Percentiles rank a stretch among this genome's conserved stretches.
Conservation (phyloP, 2,329 filamentous ascomycete genomes). For the Cercospora sesami region DNA sequence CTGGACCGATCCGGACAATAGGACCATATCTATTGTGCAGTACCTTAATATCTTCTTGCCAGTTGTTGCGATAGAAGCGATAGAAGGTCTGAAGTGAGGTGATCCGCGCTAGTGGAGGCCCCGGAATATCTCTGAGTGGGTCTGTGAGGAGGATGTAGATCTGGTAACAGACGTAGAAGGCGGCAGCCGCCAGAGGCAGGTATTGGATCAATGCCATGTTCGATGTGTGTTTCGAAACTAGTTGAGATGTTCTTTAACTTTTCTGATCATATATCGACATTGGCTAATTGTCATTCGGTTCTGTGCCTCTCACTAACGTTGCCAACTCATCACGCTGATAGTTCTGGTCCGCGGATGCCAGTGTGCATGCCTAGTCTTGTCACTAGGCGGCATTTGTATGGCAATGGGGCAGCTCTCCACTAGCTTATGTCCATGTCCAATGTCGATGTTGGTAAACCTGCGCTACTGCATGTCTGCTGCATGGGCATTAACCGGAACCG, state of each 20-base stretch:
- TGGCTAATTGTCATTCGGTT: not conserved
- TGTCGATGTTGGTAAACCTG: not conserved
- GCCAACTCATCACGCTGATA: conserved; percentile 12
- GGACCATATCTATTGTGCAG: conserved; percentile 67
- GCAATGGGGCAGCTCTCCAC: not conserved
- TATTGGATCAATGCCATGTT: conserved; percentile 7
- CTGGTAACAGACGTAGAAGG: conserved; percentile 6
- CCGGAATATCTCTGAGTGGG: conserved; percentile 18
- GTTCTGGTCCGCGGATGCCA: conserved; percentile 7
- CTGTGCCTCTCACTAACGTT: not conserved
- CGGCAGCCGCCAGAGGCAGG: not conserved
- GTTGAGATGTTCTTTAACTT: not conserved
- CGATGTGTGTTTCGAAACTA: not conserved
- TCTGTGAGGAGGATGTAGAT: conserved; percentile 10
- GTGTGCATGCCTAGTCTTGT: conserved; percentile 9
- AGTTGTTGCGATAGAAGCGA: conserved; percentile 18
- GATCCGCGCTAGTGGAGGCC: conserved; percentile 21
- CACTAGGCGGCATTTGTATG: conserved; percentile 3
- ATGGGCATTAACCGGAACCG: conserved; percentile 6
- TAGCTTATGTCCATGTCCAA: conserved; percentile 1
- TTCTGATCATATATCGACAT: not conserved
- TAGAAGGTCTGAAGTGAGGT: conserved; percentile 19
- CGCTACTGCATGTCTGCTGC: conserved; percentile 14
- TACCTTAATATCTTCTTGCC: conserved; percentile 16
- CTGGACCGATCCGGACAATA: conserved; percentile 70